Base-by-base conservation (phyloP, 306 rosid genomes). In the Citrullus amarus region DNA sequence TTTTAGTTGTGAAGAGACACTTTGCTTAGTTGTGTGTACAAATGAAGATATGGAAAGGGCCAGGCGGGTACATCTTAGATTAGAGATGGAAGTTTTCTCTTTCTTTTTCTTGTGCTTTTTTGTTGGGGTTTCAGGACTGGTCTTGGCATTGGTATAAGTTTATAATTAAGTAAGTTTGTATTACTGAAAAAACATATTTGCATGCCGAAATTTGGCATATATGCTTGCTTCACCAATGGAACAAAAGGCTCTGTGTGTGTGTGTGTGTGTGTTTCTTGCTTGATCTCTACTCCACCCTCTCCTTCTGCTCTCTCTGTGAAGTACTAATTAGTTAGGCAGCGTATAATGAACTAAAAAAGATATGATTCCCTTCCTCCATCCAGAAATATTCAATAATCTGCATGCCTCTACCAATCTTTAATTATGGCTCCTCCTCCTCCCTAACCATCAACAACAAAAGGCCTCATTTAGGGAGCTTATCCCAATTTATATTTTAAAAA, bases 11-110 rank as follows among this genome's bases (percentile, higher is more conserved):
- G 59, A 57, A 16, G 59, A 71, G 57, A 30, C 39, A 50, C 58
- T 70, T 72, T 72, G 77, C 77, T 73, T 73, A 73, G 25, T 17
- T 38, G 51, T 73, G 77, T 73, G 77, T 73, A 73, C 77, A 73
- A 73, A 20, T 73, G 44, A 48, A 73, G 61, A 28, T 50, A 48
- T 71, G 34, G 20, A 34, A 62, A 30, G 69, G 43, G 43, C 43
- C 69, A 18, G 6, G 17, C 7, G 61, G 61, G 61, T n/a, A 56
- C 70, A 69, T 69, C 58, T 25, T 71, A 20, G 76, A 68, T 22
- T 12, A 70, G 39, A 46, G 8, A 46, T 10, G 56, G 76, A 71
- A 71, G 58, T 73, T 73, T 50, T 73, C 61, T 73, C 61, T 71
- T 25, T 72, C 77, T 72, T 72, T 48, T 68, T 53, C n/a, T 14